phyloP scores from a whole-genome alignment of 768 basidiomycete genomes.

The Rubroboletus satanas region DNA sequence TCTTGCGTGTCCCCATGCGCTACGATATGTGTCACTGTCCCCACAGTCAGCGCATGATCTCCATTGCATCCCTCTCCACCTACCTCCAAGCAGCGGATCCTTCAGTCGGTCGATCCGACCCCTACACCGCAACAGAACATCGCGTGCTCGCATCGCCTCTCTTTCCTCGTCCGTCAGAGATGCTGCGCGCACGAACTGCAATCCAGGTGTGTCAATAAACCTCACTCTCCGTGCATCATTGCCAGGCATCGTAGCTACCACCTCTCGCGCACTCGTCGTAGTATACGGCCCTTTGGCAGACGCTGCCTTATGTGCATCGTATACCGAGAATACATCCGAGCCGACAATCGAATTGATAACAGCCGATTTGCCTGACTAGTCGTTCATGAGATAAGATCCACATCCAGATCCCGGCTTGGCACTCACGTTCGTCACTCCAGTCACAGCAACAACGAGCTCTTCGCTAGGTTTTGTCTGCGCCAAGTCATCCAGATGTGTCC shows the following conservation, averaged over 20 bases:
- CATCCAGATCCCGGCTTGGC: neutral
- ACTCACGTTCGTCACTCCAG: slow-evolving; percentile 80
- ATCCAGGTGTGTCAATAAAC: slow-evolving; percentile 87
- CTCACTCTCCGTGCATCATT: slow-evolving; percentile 42
- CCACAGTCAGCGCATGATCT: slow-evolving; percentile 12
- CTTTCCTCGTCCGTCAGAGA: slow-evolving; percentile 30
- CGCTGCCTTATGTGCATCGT: slow-evolving; percentile 42
- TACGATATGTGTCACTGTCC: slow-evolving; percentile 63
- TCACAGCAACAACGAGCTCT: slow-evolving; percentile 65
- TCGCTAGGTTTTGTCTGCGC: slow-evolving; percentile 45
- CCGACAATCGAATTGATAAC: slow-evolving; percentile 75
- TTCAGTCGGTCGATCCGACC: slow-evolving; percentile 85
- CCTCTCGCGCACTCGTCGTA: slow-evolving; percentile 69
- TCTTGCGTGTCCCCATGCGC: slow-evolving; percentile 69
- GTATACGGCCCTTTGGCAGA: slow-evolving; percentile 56
- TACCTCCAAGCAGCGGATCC: slow-evolving; percentile 69
- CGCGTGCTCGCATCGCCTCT: slow-evolving; percentile 42
- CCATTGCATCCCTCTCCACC: slow-evolving; percentile 26
- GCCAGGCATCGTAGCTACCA: slow-evolving; percentile 46
- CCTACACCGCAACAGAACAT: slow-evolving; percentile 73
- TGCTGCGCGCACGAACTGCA: slow-evolving; percentile 45
- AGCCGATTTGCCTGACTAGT: slow-evolving; percentile 77
- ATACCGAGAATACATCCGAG: slow-evolving; percentile 52
- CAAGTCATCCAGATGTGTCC: slow-evolving; percentile 45
- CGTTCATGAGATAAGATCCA: slow-evolving; percentile 5